A percentile compares a stretch with the other conserved stretches of the same genome.
phyloP scores from a whole-genome alignment of 78 protist genomes.

The Thecamonas trahens region DNA sequence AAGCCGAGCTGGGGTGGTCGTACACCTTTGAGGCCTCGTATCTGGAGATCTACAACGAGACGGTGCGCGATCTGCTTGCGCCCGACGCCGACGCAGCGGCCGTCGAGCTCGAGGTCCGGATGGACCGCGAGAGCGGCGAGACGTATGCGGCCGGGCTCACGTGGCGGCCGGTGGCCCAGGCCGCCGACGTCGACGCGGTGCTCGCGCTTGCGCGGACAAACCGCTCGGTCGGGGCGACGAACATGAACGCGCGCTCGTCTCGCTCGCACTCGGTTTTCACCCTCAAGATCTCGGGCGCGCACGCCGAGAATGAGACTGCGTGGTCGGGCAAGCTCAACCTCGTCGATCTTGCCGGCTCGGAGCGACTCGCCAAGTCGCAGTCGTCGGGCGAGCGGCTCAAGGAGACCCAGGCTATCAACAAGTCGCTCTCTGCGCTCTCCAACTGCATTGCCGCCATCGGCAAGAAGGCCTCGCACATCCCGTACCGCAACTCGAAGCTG shows the following conservation, averaged over 20 bases:
- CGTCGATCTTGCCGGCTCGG: conserved; percentile 78
- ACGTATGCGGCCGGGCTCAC: neutral
- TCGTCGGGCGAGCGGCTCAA: conserved; percentile 46
- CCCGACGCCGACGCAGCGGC: neutral
- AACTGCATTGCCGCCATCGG: conserved; percentile 76
- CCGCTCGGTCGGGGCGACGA: conserved; percentile 43
- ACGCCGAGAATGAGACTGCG: neutral
- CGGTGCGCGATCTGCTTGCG: conserved; percentile 51
- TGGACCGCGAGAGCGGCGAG: conserved; percentile 2
- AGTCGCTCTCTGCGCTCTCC: conserved; percentile 66
- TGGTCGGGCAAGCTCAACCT: conserved; percentile 26
- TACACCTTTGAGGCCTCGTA: conserved; percentile 3
- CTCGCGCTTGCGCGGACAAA: conserved; percentile 9
- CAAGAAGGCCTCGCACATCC: conserved; percentile 22
- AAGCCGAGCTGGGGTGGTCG: neutral
- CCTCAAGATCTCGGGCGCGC: conserved; percentile 22
- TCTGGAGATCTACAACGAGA: conserved; percentile 73
- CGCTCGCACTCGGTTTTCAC: conserved; percentile 62
- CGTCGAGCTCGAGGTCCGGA: neutral
- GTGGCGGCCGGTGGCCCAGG: neutral
- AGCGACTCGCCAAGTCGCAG: conserved; percentile 36
- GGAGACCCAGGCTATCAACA: conserved; percentile 85
- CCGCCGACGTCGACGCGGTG: neutral
- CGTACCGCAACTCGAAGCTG: conserved; percentile 50
- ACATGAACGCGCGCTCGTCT: conserved; percentile 47